phyloP scores from a whole-genome alignment of 208 protist genomes.

The Trypanosoma boissoni region DNA sequence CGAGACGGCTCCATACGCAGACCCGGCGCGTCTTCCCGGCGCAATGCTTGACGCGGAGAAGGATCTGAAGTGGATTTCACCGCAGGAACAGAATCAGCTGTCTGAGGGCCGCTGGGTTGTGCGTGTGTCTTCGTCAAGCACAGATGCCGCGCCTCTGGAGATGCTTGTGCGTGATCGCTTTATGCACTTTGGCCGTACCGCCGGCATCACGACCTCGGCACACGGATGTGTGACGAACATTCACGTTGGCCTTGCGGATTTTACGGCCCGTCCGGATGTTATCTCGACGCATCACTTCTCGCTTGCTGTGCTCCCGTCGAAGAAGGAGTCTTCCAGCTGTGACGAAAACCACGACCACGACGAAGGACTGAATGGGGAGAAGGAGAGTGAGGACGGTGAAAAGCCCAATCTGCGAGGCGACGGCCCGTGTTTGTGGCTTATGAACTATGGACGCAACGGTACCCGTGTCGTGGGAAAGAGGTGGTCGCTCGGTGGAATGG shows the following conservation, averaged over 20 bases:
- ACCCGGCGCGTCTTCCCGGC: constrained; percentile 34
- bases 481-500: constrained; percentile 44
- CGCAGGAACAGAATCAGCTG: constrained; percentile 11
- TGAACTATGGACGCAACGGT: constrained; percentile 81
- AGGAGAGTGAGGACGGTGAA: constrained; percentile 4
- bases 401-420: too few relatives aligned
- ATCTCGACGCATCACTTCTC: constrained; percentile 61
- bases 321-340: neutral
- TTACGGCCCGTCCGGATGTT: constrained; percentile 35
- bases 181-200: constrained; percentile 45
- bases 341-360: neutral
- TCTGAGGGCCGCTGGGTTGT: constrained; percentile 19
- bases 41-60: constrained; percentile 34
- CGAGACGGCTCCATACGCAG: constrained; percentile 59
- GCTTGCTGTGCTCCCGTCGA: constrained; percentile 32
- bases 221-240: constrained; percentile 31
- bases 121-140: constrained; percentile 2
- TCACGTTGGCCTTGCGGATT: constrained; percentile 42
- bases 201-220: constrained; percentile 28
- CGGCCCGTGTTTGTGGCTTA: constrained; percentile 50
- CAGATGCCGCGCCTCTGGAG: constrained; percentile 6
- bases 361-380: constrained; percentile 9
- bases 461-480: constrained; percentile 34
- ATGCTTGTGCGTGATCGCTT: constrained; percentile 30
- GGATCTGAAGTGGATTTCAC: constrained; percentile 44